phyloP scores from a whole-genome alignment of 1,139 yeast species.

The Schizosaccharomyces versatilis region DNA sequence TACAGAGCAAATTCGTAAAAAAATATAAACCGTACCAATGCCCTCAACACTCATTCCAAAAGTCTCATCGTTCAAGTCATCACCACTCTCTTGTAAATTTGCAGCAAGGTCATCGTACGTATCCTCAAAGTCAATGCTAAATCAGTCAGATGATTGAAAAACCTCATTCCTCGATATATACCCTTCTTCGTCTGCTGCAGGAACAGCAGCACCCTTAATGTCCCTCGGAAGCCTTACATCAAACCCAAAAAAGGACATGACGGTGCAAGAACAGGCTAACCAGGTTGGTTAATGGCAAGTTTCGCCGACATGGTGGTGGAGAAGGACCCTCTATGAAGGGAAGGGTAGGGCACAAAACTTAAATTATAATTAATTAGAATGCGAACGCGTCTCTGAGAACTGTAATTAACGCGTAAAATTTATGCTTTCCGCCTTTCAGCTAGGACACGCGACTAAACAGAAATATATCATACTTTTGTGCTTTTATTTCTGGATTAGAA shows the following conservation, averaged over 20 bases:
- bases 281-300: no score
- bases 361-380: no score
- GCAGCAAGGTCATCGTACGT: slow-evolving; percentile 65
- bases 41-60: slow-evolving; percentile 40
- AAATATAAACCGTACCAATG: slow-evolving; percentile 17
- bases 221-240: slow-evolving; percentile 1
- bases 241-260: slow-evolving; percentile 1
- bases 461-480: no score
- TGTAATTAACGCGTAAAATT: no score
- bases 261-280: no score
- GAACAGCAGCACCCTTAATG: background rate
- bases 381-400: no score
- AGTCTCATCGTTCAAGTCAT: slow-evolving; percentile 69
- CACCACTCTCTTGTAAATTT: slow-evolving; percentile 46
- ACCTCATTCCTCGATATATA: slow-evolving; percentile 19
- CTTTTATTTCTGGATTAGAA: no score
- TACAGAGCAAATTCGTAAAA: background rate
- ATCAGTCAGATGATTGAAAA: slow-evolving; percentile 15
- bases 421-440: no score
- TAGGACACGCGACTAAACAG: no score
- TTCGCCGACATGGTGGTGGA: no score
- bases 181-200: slow-evolving; percentile 20
- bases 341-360: no score
- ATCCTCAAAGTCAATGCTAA: slow-evolving; percentile 64
- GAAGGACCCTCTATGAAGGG: no score